phyloP scores from a whole-genome alignment of 2,329 filamentous ascomycete species.

The Clonostachys rosea region DNA sequence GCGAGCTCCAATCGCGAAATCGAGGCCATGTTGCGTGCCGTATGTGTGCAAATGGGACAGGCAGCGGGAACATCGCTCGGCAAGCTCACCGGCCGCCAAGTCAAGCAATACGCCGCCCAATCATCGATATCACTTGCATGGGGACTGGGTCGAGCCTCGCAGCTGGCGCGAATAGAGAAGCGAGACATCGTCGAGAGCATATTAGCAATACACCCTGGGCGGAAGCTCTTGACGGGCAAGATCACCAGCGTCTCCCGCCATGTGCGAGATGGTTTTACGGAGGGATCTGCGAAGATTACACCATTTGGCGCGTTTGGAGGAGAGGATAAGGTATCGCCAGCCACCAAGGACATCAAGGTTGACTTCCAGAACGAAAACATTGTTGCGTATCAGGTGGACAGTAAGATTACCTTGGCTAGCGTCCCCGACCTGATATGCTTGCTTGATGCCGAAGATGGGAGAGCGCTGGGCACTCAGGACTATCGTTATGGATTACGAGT shows the following conservation, averaged over 20 bases:
- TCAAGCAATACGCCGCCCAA: no score
- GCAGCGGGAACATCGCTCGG: no score
- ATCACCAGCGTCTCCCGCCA: constrained; percentile 28
- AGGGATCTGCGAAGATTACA: constrained; percentile 27
- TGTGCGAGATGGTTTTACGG: constrained; percentile 31
- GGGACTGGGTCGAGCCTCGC: constrained; percentile 49
- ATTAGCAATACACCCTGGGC: constrained; percentile 22
- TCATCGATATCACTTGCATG: constrained; percentile 41
- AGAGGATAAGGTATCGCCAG: constrained; percentile 3
- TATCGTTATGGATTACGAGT: constrained; percentile 45
- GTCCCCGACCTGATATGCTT: constrained; percentile 29
- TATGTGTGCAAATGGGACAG: no score
- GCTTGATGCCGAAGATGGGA: constrained; percentile 32
- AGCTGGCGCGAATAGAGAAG: constrained; percentile 10
- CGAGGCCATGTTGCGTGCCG: no score
- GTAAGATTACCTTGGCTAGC: constrained; percentile 14
- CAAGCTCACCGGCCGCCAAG: no score
- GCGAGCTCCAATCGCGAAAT: no score
- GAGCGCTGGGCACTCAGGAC: constrained; percentile 44
- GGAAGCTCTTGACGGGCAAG: constrained; percentile 29
- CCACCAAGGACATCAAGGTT: constrained; percentile 23
- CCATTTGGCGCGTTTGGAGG: constrained; percentile 7
- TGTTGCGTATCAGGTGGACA: constrained; percentile 25
- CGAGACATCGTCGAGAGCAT: constrained; percentile 38
- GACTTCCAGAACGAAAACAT: constrained; percentile 37